These are phyloP conservation scores for Scleromitrula shiraiana DNA, from an alignment of 2,329 filamentous ascomycete genomes.

Conservation along the genomic window DNA sequence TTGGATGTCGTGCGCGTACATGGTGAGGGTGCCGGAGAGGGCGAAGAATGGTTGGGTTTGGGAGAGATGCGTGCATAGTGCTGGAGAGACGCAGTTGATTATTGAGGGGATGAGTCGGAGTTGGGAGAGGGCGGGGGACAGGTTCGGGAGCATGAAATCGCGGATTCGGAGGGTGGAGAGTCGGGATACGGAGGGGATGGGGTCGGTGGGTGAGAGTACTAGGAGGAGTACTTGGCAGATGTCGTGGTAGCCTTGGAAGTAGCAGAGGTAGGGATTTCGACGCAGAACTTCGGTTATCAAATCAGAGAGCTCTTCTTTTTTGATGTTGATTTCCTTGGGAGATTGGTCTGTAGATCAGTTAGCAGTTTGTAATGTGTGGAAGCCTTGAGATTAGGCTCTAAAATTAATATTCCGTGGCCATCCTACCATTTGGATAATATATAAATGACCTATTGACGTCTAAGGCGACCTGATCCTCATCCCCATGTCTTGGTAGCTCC, in stretches of 20 bases:
- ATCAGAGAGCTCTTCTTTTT: conserved; percentile 69
- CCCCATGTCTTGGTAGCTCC: conserved; percentile 64
- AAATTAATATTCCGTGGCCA: conserved; percentile 12
- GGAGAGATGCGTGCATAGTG: conserved; percentile 67
- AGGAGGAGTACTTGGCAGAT: conserved; percentile 93
- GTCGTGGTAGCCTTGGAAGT: conserved; percentile 98
- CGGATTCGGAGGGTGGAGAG: conserved; percentile 85
- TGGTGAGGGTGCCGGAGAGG: conserved; percentile 82
- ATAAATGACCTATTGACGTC: conserved; percentile 97
- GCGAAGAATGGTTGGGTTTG: conserved; percentile 84
- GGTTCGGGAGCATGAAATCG: conserved; percentile 92
- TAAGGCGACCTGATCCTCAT: conserved; percentile 85
- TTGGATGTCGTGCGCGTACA: conserved; percentile 95
- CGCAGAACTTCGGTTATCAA: conserved; percentile 78
- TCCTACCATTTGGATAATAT: conserved; percentile 78
- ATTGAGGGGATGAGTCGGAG: conserved; percentile 83
- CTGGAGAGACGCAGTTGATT: conserved; percentile 61
- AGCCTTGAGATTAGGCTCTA: background rate
- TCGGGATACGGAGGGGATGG: conserved; percentile 61
- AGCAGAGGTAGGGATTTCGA: conserved; percentile 73
- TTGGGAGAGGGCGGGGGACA: conserved; percentile 74
- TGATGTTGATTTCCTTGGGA: conserved; percentile 56
- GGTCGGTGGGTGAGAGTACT: conserved; percentile 59
- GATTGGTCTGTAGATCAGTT: conserved; percentile 50
- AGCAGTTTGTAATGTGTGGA: conserved; percentile 14